These are phyloP conservation scores for Candida glucosophila DNA, from an alignment of 1,139 yeast genomes.

Conservation along the genomic window DNA sequence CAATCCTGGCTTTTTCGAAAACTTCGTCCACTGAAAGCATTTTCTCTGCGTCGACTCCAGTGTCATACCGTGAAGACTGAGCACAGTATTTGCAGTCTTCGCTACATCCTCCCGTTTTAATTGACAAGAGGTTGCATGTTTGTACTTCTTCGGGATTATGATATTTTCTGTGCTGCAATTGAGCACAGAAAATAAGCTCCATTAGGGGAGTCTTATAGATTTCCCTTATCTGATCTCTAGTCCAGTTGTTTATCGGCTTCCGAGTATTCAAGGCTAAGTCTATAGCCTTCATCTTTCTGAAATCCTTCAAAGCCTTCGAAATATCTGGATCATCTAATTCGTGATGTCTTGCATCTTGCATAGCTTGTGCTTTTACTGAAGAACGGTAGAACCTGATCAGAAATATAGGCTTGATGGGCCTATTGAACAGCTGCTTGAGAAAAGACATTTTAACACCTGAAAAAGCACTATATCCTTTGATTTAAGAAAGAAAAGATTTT, in stretches of 20 bases:
- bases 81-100: slow-evolving; percentile 81
- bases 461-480: too few relatives aligned
- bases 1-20: slow-evolving; percentile 52
- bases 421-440: too few relatives aligned
- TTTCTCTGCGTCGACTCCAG: slow-evolving; percentile 64
- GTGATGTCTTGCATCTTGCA: too few relatives aligned
- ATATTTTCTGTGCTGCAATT: slow-evolving; percentile 54
- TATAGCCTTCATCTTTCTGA: slow-evolving; percentile 5
- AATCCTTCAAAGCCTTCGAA: background rate
- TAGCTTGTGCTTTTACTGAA: too few relatives aligned
- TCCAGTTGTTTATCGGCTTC: slow-evolving; percentile 47
- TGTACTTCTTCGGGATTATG: slow-evolving; percentile 69
- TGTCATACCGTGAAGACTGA: slow-evolving; percentile 59
- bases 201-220: slow-evolving; percentile 60
- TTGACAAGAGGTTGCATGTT: slow-evolving; percentile 64
- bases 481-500: too few relatives aligned
- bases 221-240: slow-evolving; percentile 46
- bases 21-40: slow-evolving; percentile 55
- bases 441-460: too few relatives aligned
- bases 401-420: too few relatives aligned
- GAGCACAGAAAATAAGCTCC: slow-evolving; percentile 56
- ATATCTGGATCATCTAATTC: background rate
- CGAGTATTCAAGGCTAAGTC: slow-evolving; percentile 11
- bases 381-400: too few relatives aligned
- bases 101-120: slow-evolving; percentile 75